Conservation (phyloP, 148 eudicot genomes). For the Rhododendron henanense region DNA sequence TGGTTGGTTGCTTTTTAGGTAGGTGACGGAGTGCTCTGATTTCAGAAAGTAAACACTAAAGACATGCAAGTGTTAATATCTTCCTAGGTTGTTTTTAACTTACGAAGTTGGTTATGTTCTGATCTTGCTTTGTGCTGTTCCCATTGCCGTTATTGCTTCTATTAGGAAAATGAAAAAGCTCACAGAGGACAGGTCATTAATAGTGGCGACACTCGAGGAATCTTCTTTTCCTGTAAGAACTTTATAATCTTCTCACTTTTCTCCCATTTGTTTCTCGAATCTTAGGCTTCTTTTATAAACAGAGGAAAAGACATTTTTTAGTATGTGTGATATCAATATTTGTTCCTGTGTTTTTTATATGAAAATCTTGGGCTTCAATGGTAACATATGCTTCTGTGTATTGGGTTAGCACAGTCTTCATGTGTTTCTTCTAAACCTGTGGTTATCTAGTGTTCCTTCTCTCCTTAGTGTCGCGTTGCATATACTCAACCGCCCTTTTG, state of each 20-base stretch:
- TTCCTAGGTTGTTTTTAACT: not conserved
- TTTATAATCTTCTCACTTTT: not conserved
- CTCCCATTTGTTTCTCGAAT: not conserved
- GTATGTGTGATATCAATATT: not conserved
- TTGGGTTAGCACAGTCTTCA: not conserved
- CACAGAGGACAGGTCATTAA: conserved; percentile 47
- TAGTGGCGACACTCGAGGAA: conserved; percentile 65
- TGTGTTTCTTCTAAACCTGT: not conserved
- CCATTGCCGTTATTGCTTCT: conserved; percentile 67
- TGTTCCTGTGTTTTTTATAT: not conserved
- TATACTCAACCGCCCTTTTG: not conserved
- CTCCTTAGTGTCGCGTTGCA: not conserved
- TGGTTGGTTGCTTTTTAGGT: not conserved
- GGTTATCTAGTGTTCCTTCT: not conserved
- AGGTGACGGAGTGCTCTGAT: not conserved
- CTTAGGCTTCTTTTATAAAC: too few species aligned
- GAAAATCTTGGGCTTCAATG: not conserved
- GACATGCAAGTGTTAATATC: not conserved
- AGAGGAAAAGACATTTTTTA: too few species aligned
- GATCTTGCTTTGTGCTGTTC: conserved; percentile 55
- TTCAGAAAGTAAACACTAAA: not conserved
- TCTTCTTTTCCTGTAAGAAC: conserved; percentile 75
- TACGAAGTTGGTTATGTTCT: not conserved
- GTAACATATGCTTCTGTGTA: not conserved
- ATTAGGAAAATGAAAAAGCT: conserved; percentile 81